Base-by-base conservation (phyloP, 208 protist species). In the Leishmania arabica region DNA sequence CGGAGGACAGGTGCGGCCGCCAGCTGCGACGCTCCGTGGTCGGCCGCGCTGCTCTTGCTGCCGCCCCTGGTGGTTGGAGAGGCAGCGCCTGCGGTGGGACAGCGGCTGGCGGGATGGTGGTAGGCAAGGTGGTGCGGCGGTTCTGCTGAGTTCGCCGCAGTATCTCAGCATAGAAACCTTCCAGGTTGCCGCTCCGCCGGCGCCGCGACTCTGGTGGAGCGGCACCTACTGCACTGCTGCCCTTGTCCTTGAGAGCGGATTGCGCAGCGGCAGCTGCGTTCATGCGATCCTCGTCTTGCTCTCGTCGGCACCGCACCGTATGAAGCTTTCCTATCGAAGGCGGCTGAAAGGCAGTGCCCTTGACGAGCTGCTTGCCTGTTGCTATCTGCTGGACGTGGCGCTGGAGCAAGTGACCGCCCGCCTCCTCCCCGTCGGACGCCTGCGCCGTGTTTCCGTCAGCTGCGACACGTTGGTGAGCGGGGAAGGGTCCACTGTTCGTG, bases 311-410 rank as follows among this genome's bases (percentile, higher is more conserved):
- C 34, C 56, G 82, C 51, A 72, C 65, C 0, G 24, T 37, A 40
- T 78, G 72, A 49, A 40, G 73, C 65, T 75, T 64, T 37, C 51
- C 34, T 75, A 68, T 64, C 19, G 71, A 15, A 21, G 83, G 78
- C 2, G 75, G 60, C 37, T 82, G 37, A 47, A 77, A 86, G 1
- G 45, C 56, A 17, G 87, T 87, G 31, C 79, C 78, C 51, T 83
- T 54, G 42, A 90, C 80, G 2, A 90, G 54, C 70, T 71, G 76
- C 56, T 68, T 75, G 40, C 88, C 88, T 2, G 79, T 84, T 11
- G 83, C 85, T 60, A 82, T 79, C 79, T 91, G 88, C 86, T 91
- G 88, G n/a, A 87, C 85, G 80, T 91, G 88, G 45, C 86, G 83
- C 81, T 91, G 88, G 3, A 91, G 78, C 1, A 91, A 78, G 71